Percentiles rank a stretch among this genome's conserved stretches.
Evolutionary conservation across 106 monocot genomes (phyloP).

Genomic region (Agapanthus africanus): DNA sequence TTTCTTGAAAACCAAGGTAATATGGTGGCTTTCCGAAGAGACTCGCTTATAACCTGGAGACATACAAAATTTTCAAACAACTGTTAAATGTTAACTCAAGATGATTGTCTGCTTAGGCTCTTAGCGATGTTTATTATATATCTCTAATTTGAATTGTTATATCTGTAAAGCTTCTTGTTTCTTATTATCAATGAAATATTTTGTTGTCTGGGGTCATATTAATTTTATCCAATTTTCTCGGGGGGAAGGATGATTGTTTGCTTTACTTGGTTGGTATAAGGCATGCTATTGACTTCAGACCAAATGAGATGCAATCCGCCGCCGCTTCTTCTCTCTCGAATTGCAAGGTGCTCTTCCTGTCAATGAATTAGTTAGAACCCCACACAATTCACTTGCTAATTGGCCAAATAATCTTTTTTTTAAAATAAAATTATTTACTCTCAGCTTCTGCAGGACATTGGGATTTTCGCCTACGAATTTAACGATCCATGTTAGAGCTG

Average conservation of each 20-base stretch:
- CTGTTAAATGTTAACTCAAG: not conserved
- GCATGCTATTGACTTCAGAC: slow-evolving; percentile 33
- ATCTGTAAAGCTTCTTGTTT: too few species aligned
- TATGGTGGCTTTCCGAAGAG: slow-evolving; percentile 35
- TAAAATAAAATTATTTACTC: slow-evolving; percentile 21
- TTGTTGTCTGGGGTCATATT: too few species aligned
- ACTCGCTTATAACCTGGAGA: slow-evolving; percentile 25
- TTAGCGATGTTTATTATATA: too few species aligned
- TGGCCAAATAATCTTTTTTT: too few species aligned
- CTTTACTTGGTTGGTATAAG: slow-evolving; percentile 28
- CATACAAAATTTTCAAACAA: not conserved
- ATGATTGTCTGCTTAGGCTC: too few species aligned
- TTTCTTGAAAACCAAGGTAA: slow-evolving; percentile 41
- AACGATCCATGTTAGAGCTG: slow-evolving; percentile 32
- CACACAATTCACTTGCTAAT: not conserved
- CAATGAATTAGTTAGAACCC: not conserved
- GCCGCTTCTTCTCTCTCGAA: slow-evolving; percentile 12
- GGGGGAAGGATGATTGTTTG: too few species aligned
- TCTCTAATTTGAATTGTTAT: too few species aligned
- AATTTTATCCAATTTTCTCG: too few species aligned
- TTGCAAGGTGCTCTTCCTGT: slow-evolving; percentile 33
- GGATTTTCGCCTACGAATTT: slow-evolving; percentile 32
- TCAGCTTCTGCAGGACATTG: slow-evolving; percentile 20
- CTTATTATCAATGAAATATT: too few species aligned
- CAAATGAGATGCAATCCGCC: slow-evolving; percentile 19